phyloP scores from a whole-genome alignment of 2,329 filamentous ascomycete genomes.

The Xylariaceae sp. region DNA sequence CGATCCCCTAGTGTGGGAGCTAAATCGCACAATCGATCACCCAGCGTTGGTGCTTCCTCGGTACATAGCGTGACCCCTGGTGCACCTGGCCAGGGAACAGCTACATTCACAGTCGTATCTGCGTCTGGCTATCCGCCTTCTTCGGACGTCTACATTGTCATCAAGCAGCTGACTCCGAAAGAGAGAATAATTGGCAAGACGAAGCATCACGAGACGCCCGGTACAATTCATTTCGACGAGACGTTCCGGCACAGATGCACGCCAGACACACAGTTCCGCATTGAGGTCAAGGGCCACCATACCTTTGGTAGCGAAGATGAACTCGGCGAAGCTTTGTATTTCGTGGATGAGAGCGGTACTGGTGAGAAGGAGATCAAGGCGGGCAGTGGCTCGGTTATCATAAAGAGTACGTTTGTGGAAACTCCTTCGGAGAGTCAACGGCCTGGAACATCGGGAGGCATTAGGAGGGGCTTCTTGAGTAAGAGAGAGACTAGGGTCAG shows the following conservation, averaged over 20 bases:
- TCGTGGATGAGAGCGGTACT: conserved; percentile 74
- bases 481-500: conserved; percentile 25
- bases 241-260: conserved; percentile 72
- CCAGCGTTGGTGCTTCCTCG: conserved; percentile 60
- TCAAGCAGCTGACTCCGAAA: conserved; percentile 63
- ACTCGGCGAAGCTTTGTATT: conserved; percentile 81
- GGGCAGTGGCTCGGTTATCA: conserved; percentile 63
- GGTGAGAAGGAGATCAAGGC: conserved; percentile 69
- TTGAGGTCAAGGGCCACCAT: conserved; percentile 79
- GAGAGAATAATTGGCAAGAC: conserved; percentile 85
- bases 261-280: conserved; percentile 78
- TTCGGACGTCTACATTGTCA: conserved; percentile 70
- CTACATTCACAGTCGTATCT: conserved; percentile 72
- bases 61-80: conserved; percentile 57
- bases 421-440: conserved; percentile 20
- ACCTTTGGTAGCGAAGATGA: conserved; percentile 78
- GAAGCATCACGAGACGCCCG: conserved; percentile 75
- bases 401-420: conserved; percentile 69
- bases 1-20: conserved; percentile 52
- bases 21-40: conserved; percentile 44
- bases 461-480: conserved; percentile 28
- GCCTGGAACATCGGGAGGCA: conserved; percentile 17
- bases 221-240: conserved; percentile 66
- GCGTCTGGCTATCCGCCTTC: conserved; percentile 71
- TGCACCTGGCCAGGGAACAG: conserved; percentile 63